Conservation (phyloP, 2,329 filamentous ascomycete species). For the Fusarium nygamai region DNA sequence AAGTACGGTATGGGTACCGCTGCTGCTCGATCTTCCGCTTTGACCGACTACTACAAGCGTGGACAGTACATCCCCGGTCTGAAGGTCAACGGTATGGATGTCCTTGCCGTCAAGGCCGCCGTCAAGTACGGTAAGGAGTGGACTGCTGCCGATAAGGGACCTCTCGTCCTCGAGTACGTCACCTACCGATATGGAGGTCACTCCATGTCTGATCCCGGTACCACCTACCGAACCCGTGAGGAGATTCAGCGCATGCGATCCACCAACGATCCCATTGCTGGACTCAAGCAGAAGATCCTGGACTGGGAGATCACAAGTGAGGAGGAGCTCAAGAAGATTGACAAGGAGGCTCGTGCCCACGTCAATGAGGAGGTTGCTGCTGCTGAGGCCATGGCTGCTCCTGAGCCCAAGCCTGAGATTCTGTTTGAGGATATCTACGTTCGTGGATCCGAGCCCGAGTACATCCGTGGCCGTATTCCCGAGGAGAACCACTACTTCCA, state of each 20-base stretch:
- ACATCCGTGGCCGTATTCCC: constrained; percentile 41
- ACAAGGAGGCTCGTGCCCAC: constrained; percentile 88
- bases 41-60: constrained; percentile 99
- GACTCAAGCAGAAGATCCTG: constrained; percentile 96
- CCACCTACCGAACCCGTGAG: constrained; percentile 98
- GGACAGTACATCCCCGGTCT: constrained; percentile 99
- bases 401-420: constrained; percentile 82
- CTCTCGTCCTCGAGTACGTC: constrained; percentile 97
- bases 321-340: constrained; percentile 94
- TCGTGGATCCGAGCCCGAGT: constrained; percentile 41
- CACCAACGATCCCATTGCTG: constrained; percentile 97
- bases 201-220: constrained; percentile 99
- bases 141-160: constrained; percentile 84
- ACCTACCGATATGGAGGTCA: constrained; percentile 99
- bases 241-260: constrained; percentile 99
- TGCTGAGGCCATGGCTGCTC: constrained; percentile 87
- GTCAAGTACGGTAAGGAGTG: constrained; percentile 94
- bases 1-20: constrained; percentile 99
- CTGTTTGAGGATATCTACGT: constrained; percentile 74
- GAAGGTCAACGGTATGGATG: constrained; percentile 99
- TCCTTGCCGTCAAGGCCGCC: constrained; percentile 96
- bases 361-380: constrained; percentile 91
- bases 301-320: constrained; percentile 93
- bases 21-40: constrained; percentile 89
- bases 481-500: constrained; percentile 40